Evolutionary conservation across 805 yeast species (phyloP), one percentile per base, ranked within the genome.

Genomic region (Zygosaccharomyces bailii): DNA sequence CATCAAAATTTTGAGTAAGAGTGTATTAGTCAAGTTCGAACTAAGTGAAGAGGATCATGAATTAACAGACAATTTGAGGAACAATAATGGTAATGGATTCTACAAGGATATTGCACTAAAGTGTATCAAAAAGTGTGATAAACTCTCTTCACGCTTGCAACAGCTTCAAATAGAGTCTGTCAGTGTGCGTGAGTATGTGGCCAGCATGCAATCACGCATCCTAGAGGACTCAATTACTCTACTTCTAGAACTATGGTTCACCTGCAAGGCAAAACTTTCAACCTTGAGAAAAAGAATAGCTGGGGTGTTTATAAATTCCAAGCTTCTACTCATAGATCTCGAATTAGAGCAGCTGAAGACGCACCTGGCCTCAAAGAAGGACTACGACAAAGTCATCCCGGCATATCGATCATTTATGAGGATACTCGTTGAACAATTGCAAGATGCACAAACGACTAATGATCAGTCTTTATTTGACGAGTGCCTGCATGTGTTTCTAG

Each of bases 401-500:
- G 70, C 82, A 7, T 83, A 82, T 57, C 79, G 79, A 53, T 64
- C 67, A 9, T 83, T 83, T 56, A 81, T 84, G 34, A 73, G 74
- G 36, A 76, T 77, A 33, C 62, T 83, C 39, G 64, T 83, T 19
- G 71, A 70, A 37, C 88, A 82, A 54, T 65, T 83, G 46, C 78
- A 80, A 44, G 66, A 64, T 11, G 77, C 84, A 2, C 74, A 80
- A 5, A 71, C 70, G 5, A 59, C 66, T 11, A 75, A 76, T 25
- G 85, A 83, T 54, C 71, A 74, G 14, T 74, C 76, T 33, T 76
- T 76, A 9, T 79, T 80, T 44, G 74, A 78, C 65, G 88, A 84
- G 56, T 82, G 87, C 52, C 69, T 83, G 43, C 78, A 79, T 0
- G 81, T 82, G 23, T 78, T 84, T 21, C 73, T 73, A 47, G 89